These are phyloP conservation scores for Trichosporon coremiiforme DNA, from an alignment of 1,284 basidiomycete genomes.

Conservation along the genomic window DNA sequence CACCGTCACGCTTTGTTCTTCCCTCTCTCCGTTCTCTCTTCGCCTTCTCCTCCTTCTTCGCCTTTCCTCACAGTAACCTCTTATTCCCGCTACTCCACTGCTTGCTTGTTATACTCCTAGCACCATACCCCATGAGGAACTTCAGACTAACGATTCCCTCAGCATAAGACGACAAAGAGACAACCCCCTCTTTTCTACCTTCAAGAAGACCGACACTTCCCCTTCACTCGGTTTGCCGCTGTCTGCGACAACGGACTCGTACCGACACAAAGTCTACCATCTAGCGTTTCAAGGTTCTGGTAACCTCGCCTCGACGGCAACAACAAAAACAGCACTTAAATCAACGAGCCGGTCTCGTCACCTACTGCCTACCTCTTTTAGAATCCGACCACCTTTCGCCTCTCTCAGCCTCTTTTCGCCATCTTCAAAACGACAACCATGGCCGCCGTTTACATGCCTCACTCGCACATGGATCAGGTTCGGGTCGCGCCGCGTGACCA, in stretches of 20 bases:
- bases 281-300: conserved; percentile 27
- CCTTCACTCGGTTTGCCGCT: conserved; percentile 27
- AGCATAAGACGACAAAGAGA: conserved; percentile 17
- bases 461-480: conserved; percentile 15
- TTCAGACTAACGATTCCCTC: conserved; percentile 7
- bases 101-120: background rate
- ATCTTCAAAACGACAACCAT: conserved; percentile 14
- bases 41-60: background rate
- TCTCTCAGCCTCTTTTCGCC: background rate
- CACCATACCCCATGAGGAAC: conserved; percentile 5
- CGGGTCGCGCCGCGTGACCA: background rate
- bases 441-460: conserved; percentile 19
- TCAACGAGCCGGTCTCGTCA: conserved; percentile 26
- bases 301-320: conserved; percentile 32
- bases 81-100: background rate
- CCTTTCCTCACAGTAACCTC: conserved; percentile 19
- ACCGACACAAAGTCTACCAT: background rate
- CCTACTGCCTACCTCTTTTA: conserved; percentile 12
- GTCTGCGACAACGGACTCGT: conserved; percentile 15
- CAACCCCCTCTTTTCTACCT: background rate
- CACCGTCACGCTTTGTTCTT: conserved; percentile 12
- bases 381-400: background rate
- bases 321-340: background rate
- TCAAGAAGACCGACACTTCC: conserved; percentile 15
- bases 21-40: conserved; percentile 1